phyloP scores from a whole-genome alignment of 2,329 filamentous ascomycete species.

The Neofusicoccum laricinum region DNA sequence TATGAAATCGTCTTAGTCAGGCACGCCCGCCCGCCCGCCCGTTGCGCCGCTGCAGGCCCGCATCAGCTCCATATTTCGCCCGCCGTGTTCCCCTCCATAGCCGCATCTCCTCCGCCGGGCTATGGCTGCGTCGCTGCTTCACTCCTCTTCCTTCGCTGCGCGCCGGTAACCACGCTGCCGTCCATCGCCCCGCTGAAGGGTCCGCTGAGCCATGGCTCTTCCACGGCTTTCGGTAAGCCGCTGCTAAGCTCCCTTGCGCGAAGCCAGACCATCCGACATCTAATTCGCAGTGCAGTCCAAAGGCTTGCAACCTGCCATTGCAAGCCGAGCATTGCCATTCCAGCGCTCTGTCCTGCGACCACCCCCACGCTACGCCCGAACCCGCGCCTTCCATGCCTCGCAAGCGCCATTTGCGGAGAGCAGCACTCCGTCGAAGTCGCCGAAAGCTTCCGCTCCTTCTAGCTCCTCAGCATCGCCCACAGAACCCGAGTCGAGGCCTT shows the following conservation, averaged over 20 bases:
- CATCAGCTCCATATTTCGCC: conserved; percentile 11
- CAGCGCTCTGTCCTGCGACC: background rate
- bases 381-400: conserved; percentile 3
- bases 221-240: conserved; percentile 17
- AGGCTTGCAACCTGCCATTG: conserved; percentile 31
- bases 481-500: background rate
- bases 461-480: conserved; percentile 17
- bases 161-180: conserved; percentile 9
- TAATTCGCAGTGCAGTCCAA: conserved; percentile 17
- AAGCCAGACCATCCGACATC: conserved; percentile 7
- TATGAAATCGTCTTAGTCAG: conserved; percentile 16
- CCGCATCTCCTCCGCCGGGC: background rate
- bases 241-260: background rate
- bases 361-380: background rate
- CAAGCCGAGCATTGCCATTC: conserved; percentile 18
- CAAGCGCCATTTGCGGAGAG: background rate
- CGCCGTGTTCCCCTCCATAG: background rate
- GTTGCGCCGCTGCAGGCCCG: conserved; percentile 4
- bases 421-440: conserved; percentile 17
- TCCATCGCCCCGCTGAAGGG: no score
- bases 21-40: background rate
- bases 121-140: conserved; percentile 2
- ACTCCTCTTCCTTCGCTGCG: background rate
- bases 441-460: conserved; percentile 23
- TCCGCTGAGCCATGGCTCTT: conserved; percentile 16